Evolutionary conservation across 2,329 filamentous ascomycete species (phyloP), one percentile per base, ranked within the genome.

Genomic region (Pseudogymnoascus sp.): DNA sequence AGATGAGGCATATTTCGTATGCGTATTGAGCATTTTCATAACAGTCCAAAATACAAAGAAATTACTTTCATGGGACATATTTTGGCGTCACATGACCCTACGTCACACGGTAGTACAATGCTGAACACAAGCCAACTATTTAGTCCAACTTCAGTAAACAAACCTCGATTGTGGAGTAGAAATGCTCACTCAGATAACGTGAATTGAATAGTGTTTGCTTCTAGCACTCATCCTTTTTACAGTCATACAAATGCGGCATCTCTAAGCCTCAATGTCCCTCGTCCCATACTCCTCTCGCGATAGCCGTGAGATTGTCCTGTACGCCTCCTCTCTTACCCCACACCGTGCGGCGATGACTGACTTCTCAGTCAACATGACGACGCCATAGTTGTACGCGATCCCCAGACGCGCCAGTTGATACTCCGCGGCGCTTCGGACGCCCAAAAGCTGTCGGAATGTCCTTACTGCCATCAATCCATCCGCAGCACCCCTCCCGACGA

Each of bases 371-470:
- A 92, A 63, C 91, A 96, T 72, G 88, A 90, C 70, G 90, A 96
- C 75, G 88, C 92, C 19, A 85, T 99, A 61, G 94, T 99, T 45
- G 85, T 97, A 35, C 92, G 89, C 69, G 92, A 99, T 74, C 88
- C 85, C 52, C 80, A 84, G 28, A 96, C 92, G 5, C 87, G 86
- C 64, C 89, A 92, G 67, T 83, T 99, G 64, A 90, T 90, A 66
- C 87, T 96, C 58, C 86, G 89, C 63, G 85, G 81, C 66, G 77
- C 80, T 34, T 76, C 81, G 19, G 60, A 66, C 59, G 48, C 74
- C 73, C 61, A 73, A 72, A 59, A 73, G 28, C 68, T 91, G 61
- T 82, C 83, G 61, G 84, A 92, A 69, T 99, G 95, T 70, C 94
- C 95, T 13, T 69, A 69, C 61, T 72, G 70, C 59, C 67, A 71